Evolutionary conservation across 1,284 basidiomycete genomes (phyloP).

Genomic region (Naganishia liquefaciens): DNA sequence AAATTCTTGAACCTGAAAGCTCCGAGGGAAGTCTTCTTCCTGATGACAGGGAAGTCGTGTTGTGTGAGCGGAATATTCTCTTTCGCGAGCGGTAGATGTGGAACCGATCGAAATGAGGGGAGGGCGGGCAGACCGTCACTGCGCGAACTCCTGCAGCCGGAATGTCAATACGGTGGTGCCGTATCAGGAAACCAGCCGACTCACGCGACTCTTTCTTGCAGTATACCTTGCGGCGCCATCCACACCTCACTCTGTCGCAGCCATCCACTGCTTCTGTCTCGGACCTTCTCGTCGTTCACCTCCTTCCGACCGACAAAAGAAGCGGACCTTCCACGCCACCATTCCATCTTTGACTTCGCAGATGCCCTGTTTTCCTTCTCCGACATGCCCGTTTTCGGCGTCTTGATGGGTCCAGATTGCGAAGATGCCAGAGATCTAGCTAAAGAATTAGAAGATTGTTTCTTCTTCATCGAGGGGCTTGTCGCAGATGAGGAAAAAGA

Average conservation of each 20-base stretch:
- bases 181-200: background rate
- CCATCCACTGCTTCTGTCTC: conserved; percentile 1
- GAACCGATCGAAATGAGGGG: conserved; percentile 7
- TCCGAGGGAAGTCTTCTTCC: conserved; percentile 20
- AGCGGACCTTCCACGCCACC: conserved; percentile 20
- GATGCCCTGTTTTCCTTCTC: conserved; percentile 3
- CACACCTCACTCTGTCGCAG: conserved; percentile 20
- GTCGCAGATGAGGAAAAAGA: conserved; percentile 1
- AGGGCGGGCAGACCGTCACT: background rate
- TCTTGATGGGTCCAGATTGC: conserved; percentile 17
- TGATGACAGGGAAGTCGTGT: conserved; percentile 4
- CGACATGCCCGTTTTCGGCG: conserved; percentile 1
- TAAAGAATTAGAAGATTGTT: conserved; percentile 20
- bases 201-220: background rate
- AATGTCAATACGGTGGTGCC: background rate
- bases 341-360: conserved; percentile 19
- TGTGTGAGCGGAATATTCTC: background rate
- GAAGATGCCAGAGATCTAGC: conserved; percentile 10
- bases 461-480: conserved; percentile 23
- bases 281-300: background rate
- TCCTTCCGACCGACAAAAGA: background rate
- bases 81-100: background rate
- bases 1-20: conserved; percentile 25
- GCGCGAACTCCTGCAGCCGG: background rate
- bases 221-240: conserved; percentile 13